Percentiles rank a stretch among this genome's conserved stretches.
phyloP scores from a whole-genome alignment of 2,329 filamentous ascomycete genomes.

The Penicillium vulpinum region DNA sequence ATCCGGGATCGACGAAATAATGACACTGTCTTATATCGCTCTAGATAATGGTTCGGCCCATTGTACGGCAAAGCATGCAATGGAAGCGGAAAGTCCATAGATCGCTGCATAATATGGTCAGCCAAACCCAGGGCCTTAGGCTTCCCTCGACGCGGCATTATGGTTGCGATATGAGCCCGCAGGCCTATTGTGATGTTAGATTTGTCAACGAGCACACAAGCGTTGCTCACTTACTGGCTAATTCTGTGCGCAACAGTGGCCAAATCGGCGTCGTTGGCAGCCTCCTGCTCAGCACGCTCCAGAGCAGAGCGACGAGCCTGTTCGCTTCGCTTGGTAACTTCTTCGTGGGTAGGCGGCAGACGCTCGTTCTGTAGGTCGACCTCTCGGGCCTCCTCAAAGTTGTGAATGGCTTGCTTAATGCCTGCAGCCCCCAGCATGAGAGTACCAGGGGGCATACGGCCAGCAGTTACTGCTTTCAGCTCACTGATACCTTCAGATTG shows the following conservation, averaged over 20 bases:
- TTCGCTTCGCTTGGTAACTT: constrained; percentile 80
- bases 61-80: too few species aligned
- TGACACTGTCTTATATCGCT: too few species aligned
- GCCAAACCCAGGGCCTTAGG: too few species aligned
- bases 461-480: constrained; percentile 93
- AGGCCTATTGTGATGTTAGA: too few species aligned
- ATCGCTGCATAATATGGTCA: too few species aligned
- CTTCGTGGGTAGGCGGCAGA: constrained; percentile 86
- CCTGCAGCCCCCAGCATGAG: constrained; percentile 98
- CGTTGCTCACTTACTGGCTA: constrained; percentile 94
- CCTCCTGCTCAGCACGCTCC: constrained; percentile 81
- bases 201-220: too few species aligned
- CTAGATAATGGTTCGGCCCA: too few species aligned
- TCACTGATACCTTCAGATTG: constrained; percentile 96
- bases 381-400: constrained; percentile 94
- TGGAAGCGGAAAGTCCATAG: too few species aligned
- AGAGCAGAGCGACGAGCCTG: constrained; percentile 79
- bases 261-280: constrained; percentile 86
- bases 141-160: too few species aligned
- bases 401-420: constrained; percentile 97
- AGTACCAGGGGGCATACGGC: constrained; percentile 87
- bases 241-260: constrained; percentile 85
- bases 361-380: constrained; percentile 96
- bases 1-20: too few species aligned
- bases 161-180: too few species aligned